Percentiles rank a stretch among this genome's conserved stretches.
phyloP scores from a whole-genome alignment of 352 stramenopile genomes.

The Phytophthora megakarya region DNA sequence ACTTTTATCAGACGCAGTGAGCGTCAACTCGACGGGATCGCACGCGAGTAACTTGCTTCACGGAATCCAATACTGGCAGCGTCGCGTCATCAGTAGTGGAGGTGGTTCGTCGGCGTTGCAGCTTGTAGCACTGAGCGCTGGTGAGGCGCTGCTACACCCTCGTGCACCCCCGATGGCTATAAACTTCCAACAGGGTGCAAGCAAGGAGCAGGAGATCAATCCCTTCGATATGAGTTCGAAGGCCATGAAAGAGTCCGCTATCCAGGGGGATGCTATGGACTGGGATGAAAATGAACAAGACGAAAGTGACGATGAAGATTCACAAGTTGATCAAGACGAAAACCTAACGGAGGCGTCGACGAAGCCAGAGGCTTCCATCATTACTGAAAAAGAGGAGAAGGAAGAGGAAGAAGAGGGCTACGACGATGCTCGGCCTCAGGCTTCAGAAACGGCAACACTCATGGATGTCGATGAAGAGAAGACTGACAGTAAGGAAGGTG shows the following conservation, averaged over 20 bases:
- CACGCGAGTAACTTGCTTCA: constrained; percentile 62
- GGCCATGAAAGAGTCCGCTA: constrained; percentile 3
- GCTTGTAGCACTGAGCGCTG: constrained; percentile 61
- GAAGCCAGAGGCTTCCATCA: constrained; percentile 9
- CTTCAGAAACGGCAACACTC: background rate
- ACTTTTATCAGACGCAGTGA: constrained; percentile 61
- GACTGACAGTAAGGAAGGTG: constrained; percentile 12
- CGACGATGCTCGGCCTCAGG: constrained; percentile 39
- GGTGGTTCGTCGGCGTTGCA: constrained; percentile 42
- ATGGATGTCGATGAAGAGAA: constrained; percentile 31
- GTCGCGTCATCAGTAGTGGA: constrained; percentile 20
- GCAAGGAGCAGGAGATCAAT: constrained; percentile 25
- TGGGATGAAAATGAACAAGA: constrained; percentile 42
- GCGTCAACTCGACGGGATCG: constrained; percentile 52
- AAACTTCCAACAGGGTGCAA: constrained; percentile 41
- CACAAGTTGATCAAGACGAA: constrained; percentile 18
- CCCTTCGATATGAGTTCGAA: constrained; percentile 4
- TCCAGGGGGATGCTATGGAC: constrained; percentile 38
- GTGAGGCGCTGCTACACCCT: constrained; percentile 75
- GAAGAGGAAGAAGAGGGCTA: constrained; percentile 49
- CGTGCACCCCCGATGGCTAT: constrained; percentile 72
- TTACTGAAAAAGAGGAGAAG: constrained; percentile 37
- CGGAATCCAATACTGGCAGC: constrained; percentile 65
- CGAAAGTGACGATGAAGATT: constrained; percentile 35
- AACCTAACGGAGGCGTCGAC: background rate